Conservation (phyloP, 768 basidiomycete genomes). For the Tricholoma bakamatsutake region DNA sequence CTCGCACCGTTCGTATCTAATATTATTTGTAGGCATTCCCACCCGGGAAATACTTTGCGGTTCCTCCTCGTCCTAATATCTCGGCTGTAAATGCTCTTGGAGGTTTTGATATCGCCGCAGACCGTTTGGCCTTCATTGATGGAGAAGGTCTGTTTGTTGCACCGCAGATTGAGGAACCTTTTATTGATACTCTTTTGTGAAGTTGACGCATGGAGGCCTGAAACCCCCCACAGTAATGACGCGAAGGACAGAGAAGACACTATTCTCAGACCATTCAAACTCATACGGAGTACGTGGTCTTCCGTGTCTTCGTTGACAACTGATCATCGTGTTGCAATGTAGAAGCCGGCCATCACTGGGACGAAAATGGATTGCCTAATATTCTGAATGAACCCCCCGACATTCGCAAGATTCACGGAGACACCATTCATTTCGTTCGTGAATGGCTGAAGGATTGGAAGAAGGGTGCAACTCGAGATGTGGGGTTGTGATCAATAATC, state of each 20-base stretch:
- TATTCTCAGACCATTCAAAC: conserved; percentile 70
- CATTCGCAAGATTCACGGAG: conserved; percentile 74
- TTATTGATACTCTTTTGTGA: background rate
- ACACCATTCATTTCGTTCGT: conserved; percentile 75
- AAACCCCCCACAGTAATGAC: conserved; percentile 74
- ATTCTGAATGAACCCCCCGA: conserved; percentile 61
- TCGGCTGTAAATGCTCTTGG: conserved; percentile 79
- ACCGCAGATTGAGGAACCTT: background rate
- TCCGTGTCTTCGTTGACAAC: too few relatives aligned
- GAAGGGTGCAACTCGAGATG: background rate
- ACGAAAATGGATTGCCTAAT: conserved; percentile 68
- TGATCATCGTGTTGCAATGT: background rate
- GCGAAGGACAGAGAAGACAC: conserved; percentile 69
- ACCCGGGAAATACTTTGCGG: conserved; percentile 66
- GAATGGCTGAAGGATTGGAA: conserved; percentile 62
- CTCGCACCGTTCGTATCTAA: background rate
- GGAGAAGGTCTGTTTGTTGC: conserved; percentile 53
- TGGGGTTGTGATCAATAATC: background rate
- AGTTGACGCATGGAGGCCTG: conserved; percentile 92
- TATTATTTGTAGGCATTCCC: conserved; percentile 53
- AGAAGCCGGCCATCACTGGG: conserved; percentile 74
- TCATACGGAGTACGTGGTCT: conserved; percentile 66
- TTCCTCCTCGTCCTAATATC: conserved; percentile 74
- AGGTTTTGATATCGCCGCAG: conserved; percentile 76
- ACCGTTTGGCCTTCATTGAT: conserved; percentile 84